Evolutionary conservation across 805 yeast species (phyloP).

Genomic region (Yarrowia alimentaria): DNA sequence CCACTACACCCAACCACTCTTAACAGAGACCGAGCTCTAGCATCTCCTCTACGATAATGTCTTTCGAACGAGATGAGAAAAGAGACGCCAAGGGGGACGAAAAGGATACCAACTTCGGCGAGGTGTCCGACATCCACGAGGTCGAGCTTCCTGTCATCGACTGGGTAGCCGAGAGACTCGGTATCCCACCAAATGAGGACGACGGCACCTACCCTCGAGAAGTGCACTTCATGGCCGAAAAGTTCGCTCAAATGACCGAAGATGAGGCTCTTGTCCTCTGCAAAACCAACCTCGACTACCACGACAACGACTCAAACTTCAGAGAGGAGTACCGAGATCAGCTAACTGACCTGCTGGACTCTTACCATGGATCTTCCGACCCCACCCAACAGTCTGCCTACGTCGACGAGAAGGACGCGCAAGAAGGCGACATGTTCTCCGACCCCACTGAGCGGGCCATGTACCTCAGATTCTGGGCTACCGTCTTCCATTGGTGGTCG

Average conservation of each 20-base stretch:
- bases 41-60: neutral
- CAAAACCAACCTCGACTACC: conserved; percentile 44
- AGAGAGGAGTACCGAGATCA: conserved; percentile 38
- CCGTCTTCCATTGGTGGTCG: conserved; percentile 36
- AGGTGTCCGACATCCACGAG: conserved; percentile 20
- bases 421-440: too few relatives aligned
- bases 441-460: conserved; percentile 11
- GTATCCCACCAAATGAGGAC: conserved; percentile 5
- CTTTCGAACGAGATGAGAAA: conserved; percentile 24
- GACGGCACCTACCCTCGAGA: conserved; percentile 28
- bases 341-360: conserved; percentile 30
- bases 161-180: conserved; percentile 18
- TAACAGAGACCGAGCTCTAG: neutral
- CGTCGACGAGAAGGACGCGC: conserved; percentile 22
- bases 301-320: conserved; percentile 50
- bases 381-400: conserved; percentile 20
- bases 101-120: conserved; percentile 16
- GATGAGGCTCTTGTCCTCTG: conserved; percentile 47
- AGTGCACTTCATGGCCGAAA: conserved; percentile 45
- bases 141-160: conserved; percentile 4
- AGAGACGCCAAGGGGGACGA: too few relatives aligned
- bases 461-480: conserved; percentile 14
- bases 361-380: conserved; percentile 12
- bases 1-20: too few relatives aligned
- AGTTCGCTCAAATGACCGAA: conserved; percentile 40